A percentile compares a stretch with the other conserved stretches of the same genome.
Conservation (phyloP, 352 stramenopile species). For the Phytophthora melonis region DNA sequence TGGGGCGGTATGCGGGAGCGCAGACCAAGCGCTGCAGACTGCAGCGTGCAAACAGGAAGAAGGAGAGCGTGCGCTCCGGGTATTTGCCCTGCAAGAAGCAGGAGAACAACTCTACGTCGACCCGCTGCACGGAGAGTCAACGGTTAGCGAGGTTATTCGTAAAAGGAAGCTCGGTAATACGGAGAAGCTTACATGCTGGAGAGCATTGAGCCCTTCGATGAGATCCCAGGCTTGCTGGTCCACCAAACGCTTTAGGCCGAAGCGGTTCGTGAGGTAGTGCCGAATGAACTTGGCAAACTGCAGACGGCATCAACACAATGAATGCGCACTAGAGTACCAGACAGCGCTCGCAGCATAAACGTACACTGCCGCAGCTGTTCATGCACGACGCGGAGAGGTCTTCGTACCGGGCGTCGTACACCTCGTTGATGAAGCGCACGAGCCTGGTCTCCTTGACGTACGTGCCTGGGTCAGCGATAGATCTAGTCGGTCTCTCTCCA, state of each 20-base stretch:
- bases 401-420: conserved; percentile 70
- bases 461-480: background rate
- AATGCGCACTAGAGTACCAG: background rate
- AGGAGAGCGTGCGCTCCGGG: conserved; percentile 50
- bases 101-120: conserved; percentile 71
- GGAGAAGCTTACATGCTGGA: conserved; percentile 44
- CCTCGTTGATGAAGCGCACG: conserved; percentile 68
- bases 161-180: background rate
- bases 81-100: conserved; percentile 68
- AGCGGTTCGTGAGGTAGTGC: conserved; percentile 72
- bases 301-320: background rate
- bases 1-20: conserved; percentile 39
- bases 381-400: conserved; percentile 32
- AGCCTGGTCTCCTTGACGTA: conserved; percentile 63
- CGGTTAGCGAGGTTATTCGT: background rate
- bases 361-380: conserved; percentile 30
- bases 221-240: conserved; percentile 72
- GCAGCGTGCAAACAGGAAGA: conserved; percentile 64
- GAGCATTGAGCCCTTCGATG: conserved; percentile 51
- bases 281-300: conserved; percentile 61
- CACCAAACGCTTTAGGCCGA: conserved; percentile 68
- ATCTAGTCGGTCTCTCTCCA: conserved; percentile 16
- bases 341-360: background rate
- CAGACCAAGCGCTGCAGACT: conserved; percentile 40
- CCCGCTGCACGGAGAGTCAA: conserved; percentile 22